Evolutionary conservation across 371 early-diverging fungal genomes (phyloP).

Genomic region (Cokeromyces recurvatus): DNA sequence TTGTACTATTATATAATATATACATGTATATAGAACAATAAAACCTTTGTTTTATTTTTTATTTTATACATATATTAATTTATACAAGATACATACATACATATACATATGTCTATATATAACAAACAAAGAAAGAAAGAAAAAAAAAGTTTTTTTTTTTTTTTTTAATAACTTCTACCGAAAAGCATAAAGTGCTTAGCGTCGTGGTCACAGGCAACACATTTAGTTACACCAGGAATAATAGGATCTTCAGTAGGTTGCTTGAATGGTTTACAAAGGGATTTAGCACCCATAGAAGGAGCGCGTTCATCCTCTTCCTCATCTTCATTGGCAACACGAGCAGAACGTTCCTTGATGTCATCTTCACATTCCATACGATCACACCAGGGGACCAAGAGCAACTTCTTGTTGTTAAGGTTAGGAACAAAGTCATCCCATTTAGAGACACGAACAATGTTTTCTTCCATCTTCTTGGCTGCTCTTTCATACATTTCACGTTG

Average conservation of each 20-base stretch:
- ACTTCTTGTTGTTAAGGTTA: conserved; percentile 84
- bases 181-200: conserved; percentile 87
- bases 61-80: too few species aligned
- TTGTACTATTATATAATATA: too few species aligned
- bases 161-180: conserved; percentile 85
- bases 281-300: conserved; percentile 99
- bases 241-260: conserved; percentile 82
- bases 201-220: conserved; percentile 76
- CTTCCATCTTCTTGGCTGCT: conserved; percentile 83
- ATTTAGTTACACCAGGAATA: conserved; percentile 74
- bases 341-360: conserved; percentile 91
- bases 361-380: conserved; percentile 93
- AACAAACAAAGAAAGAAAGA: background rate
- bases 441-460: conserved; percentile 69
- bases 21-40: too few species aligned
- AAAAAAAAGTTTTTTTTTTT: conserved; percentile 1
- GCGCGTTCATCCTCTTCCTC: conserved; percentile 93
- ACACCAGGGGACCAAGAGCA: conserved; percentile 97
- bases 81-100: background rate
- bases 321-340: conserved; percentile 59
- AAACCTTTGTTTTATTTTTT: too few species aligned
- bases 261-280: conserved; percentile 97
- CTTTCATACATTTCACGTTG: conserved; percentile 91
- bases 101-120: background rate
- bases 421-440: conserved; percentile 94